A percentile compares a stretch with the other conserved stretches of the same genome.
phyloP scores from a whole-genome alignment of 2,329 filamentous ascomycete genomes.

The Juglanconis oblonga region DNA sequence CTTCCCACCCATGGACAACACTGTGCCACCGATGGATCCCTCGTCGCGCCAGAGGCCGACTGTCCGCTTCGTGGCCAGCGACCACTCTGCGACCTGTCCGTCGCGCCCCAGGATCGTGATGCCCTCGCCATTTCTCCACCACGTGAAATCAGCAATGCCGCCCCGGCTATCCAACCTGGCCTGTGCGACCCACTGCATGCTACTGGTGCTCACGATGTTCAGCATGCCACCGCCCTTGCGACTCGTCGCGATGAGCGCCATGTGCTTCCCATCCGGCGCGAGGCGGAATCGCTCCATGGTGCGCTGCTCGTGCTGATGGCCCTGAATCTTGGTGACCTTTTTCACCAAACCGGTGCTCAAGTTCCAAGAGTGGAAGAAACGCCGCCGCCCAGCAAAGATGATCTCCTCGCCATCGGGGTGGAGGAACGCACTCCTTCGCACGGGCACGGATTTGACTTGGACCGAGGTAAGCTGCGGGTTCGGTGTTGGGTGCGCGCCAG shows the following conservation, averaged over 20 bases:
- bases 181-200: conserved; percentile 84
- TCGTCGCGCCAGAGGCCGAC: conserved; percentile 86
- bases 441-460: conserved; percentile 78
- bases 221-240: conserved; percentile 85
- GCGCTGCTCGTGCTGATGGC: conserved; percentile 77
- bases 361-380: conserved; percentile 95
- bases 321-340: conserved; percentile 73
- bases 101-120: conserved; percentile 80
- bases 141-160: conserved; percentile 85
- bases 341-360: conserved; percentile 76
- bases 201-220: conserved; percentile 76
- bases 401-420: conserved; percentile 71
- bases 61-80: conserved; percentile 64
- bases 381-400: conserved; percentile 82
- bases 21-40: conserved; percentile 81
- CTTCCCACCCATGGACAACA: conserved; percentile 78
- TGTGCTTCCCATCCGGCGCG: conserved; percentile 80
- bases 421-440: conserved; percentile 80
- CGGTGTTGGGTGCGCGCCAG: conserved; percentile 69
- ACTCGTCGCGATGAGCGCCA: conserved; percentile 77
- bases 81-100: conserved; percentile 89
- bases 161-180: conserved; percentile 78
- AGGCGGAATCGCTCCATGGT: conserved; percentile 89
- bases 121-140: conserved; percentile 84
- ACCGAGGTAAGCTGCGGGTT: conserved; percentile 90